Evolutionary conservation across 495 filamentous ascomycete species (phyloP).

Genomic region (Tuber borchii): DNA sequence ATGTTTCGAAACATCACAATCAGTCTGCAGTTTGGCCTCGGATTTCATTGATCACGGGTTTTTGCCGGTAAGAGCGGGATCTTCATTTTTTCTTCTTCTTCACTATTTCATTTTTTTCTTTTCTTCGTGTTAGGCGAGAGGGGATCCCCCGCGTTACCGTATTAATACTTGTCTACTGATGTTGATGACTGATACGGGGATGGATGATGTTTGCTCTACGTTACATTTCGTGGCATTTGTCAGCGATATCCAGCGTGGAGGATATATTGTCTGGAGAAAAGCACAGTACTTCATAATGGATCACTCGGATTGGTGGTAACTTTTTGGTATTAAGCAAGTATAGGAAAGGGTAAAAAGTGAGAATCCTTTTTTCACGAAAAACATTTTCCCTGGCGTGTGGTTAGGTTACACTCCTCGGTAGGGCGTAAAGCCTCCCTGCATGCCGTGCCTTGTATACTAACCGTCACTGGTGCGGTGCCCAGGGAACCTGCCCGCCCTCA

Average conservation of each 20-base stretch:
- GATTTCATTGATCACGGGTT: background rate
- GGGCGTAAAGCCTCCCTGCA: background rate
- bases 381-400: background rate
- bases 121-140: background rate
- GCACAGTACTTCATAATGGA: background rate
- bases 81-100: background rate
- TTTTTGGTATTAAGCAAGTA: background rate
- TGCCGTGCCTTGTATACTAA: background rate
- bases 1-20: background rate
- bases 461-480: background rate
- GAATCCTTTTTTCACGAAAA: background rate
- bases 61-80: background rate
- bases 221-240: background rate
- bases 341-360: background rate
- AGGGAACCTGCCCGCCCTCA: background rate
- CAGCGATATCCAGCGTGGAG: background rate
- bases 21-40: background rate
- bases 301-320: background rate
- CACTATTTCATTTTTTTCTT: background rate
- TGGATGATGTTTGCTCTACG: background rate
- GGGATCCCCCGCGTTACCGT: background rate
- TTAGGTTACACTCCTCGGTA: background rate
- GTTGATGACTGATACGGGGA: background rate
- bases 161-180: background rate
- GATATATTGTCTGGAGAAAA: background rate